Conservation (phyloP, 164 flowering plant species). For the Hamamelis virginiana region DNA sequence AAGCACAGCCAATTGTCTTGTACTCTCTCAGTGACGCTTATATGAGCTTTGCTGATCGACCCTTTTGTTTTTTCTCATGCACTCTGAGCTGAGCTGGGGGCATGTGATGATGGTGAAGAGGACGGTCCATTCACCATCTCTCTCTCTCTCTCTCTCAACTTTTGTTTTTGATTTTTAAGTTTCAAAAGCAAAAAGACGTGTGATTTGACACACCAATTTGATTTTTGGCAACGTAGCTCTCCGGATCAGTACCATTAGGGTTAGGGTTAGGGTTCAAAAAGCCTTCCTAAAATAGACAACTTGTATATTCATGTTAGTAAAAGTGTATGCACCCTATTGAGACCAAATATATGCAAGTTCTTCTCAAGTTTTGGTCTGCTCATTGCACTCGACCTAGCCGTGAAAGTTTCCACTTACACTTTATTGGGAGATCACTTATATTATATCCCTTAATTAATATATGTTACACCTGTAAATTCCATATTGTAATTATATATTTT, state of each 20-base stretch:
- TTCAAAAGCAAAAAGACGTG: background rate
- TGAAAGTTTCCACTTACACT: no score
- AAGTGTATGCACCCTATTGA: no score
- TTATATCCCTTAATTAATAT: no score
- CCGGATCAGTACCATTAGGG: no score
- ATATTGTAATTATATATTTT: no score
- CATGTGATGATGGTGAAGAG: slow-evolving; percentile 24
- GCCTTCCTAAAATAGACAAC: background rate
- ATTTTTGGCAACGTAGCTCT: background rate
- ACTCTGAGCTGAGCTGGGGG: background rate
- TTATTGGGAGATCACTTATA: no score
- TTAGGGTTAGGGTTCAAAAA: background rate
- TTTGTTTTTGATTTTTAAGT: background rate
- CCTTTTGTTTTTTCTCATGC: background rate
- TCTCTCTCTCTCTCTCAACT: background rate
- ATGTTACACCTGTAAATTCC: no score
- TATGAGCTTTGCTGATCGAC: slow-evolving; percentile 2
- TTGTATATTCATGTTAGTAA: background rate
- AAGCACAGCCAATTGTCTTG: slow-evolving; percentile 7
- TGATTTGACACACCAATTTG: slow-evolving; percentile 14
- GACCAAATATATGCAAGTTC: no score
- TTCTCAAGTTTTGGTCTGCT: no score
- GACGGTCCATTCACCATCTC: background rate
- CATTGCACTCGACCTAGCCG: no score
- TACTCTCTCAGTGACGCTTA: slow-evolving; percentile 10